These are phyloP conservation scores for Hibiscus syriacus DNA, from an alignment of 345 rosid species.

Conservation along the genomic window DNA sequence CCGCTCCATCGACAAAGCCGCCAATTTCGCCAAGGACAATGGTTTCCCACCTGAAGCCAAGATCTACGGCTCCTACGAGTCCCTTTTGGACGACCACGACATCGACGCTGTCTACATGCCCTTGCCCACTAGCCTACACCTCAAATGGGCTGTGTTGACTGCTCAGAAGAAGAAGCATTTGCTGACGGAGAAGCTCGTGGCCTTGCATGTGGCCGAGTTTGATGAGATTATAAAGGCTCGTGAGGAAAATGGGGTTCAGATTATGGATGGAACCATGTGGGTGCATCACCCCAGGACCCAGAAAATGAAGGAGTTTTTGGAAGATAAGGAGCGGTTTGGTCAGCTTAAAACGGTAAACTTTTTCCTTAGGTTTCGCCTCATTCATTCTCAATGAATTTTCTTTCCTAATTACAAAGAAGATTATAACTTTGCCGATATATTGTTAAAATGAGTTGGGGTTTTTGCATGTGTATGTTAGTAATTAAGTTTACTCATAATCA, in stretches of 20 bases:
- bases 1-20: background rate
- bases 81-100: slow-evolving; percentile 51
- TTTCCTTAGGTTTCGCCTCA: background rate
- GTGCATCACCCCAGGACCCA: slow-evolving; percentile 59
- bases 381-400: no score
- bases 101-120: slow-evolving; percentile 73
- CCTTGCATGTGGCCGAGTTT: slow-evolving; percentile 39
- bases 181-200: slow-evolving; percentile 75
- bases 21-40: background rate
- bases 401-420: no score
- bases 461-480: no score
- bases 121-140: slow-evolving; percentile 65
- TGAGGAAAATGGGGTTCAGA: slow-evolving; percentile 51
- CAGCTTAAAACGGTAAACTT: slow-evolving; percentile 40
- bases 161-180: slow-evolving; percentile 70
- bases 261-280: slow-evolving; percentile 92
- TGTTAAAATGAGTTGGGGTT: no score
- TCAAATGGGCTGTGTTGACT: slow-evolving; percentile 52
- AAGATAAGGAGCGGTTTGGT: slow-evolving; percentile 45
- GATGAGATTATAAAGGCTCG: slow-evolving; percentile 54
- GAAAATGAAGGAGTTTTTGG: slow-evolving; percentile 39
- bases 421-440: no score
- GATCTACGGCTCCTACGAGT: background rate
- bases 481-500: no score
- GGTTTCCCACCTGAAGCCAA: background rate